phyloP scores from a whole-genome alignment of 768 basidiomycete genomes.

The Nidularia sp. region DNA sequence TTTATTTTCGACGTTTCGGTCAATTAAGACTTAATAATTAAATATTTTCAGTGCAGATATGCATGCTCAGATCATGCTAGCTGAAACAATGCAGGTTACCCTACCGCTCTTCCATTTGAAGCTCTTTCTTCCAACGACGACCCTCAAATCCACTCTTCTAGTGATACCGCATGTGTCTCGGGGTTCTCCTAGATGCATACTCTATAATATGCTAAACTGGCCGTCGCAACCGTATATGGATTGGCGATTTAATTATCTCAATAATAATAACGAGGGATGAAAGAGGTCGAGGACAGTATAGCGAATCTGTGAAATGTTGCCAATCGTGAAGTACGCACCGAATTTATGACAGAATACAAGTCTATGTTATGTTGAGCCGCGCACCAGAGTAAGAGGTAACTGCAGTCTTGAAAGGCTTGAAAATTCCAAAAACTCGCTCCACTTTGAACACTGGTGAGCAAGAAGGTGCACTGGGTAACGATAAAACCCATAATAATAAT shows the following conservation, averaged over 20 bases:
- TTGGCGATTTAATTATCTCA: constrained; percentile 16
- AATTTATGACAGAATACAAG: no score
- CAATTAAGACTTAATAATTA: not conserved
- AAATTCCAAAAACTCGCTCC: no score
- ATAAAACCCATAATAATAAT: no score
- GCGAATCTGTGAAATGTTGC: no score
- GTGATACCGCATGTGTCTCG: constrained; percentile 27
- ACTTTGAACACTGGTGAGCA: no score
- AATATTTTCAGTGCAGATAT: constrained; percentile 17
- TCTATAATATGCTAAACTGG: constrained; percentile 57
- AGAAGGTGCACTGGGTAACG: no score
- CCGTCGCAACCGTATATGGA: constrained; percentile 53
- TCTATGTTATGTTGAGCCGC: no score
- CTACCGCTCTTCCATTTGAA: constrained; percentile 36
- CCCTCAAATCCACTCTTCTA: constrained; percentile 15
- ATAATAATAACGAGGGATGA: no score
- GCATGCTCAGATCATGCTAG: constrained; percentile 30
- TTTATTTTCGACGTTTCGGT: not conserved
- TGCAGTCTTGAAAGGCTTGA: no score
- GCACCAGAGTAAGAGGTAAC: no score
- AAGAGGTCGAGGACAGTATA: no score
- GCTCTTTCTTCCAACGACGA: constrained; percentile 15
- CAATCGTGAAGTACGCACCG: no score
- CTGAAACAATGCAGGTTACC: constrained; percentile 38
- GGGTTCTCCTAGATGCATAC: constrained; percentile 40